Base-by-base conservation (phyloP, 345 rosid species). In the Citropsis articulata region DNA sequence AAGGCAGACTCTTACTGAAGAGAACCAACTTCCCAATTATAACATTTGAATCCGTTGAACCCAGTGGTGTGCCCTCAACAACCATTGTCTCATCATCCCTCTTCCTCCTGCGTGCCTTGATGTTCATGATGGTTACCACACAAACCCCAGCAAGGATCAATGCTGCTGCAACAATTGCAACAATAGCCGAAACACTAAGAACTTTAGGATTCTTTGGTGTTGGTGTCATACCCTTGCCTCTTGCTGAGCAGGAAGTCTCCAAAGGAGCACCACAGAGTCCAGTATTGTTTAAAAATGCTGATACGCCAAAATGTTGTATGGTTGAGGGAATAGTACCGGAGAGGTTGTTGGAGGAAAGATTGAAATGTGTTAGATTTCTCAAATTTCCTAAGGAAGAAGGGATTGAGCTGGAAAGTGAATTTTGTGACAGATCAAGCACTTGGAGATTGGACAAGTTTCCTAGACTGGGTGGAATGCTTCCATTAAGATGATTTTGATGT, bases 21-120 rank as follows among this genome's bases (percentile, higher is more conserved):
- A 96, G 89, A 69, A 96, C 98, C 78, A 96, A 84, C 86, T 96
- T 96, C 45, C 99, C 98, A 0, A 92, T 92, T 79, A 91, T 89
- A 75, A 93, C 85, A 75, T 78, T 86, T 1, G 99, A 90, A 24
- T 88, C 92, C 2, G 92, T 87, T 12, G 99, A 91, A 70, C 86
- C 95, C 48, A 81, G 53, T 13, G 98, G 97, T 60, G 95, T 91
- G 87, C 97, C 90, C 82, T 92, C 98, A 10, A 89, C 82, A 74
- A 89, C 86, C 68, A 85, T 71, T 9, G 88, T 79, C 45, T 67
- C 90, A 27, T 84, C 87, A 65, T 85, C 90, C 9, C 79, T 84
- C 75, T 80, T 86, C 78, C 83, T 88, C 77, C 87, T 88, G 40
- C 88, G 93, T 77, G 97, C 88, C 85, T 86, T 86, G 75, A 90